Conservation (phyloP, 306 rosid genomes). For the Ceratonia siliqua region DNA sequence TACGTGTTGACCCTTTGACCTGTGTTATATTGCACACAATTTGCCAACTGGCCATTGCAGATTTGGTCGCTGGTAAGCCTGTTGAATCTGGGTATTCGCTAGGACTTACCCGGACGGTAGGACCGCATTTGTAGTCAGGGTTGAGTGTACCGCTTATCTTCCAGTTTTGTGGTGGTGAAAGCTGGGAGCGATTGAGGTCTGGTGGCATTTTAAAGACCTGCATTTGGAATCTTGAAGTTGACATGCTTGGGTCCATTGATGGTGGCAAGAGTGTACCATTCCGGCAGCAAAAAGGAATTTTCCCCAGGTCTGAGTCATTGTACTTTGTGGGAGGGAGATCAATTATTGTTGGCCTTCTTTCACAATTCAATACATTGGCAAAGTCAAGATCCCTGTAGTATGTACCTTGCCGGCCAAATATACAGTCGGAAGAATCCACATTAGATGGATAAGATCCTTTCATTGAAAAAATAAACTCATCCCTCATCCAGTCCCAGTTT, state of each 20-base stretch:
- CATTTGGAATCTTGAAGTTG: conserved; percentile 77
- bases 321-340: conserved; percentile 79
- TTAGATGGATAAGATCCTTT: conserved; percentile 80
- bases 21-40: conserved; percentile 81
- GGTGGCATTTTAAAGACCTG: conserved; percentile 91
- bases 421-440: conserved; percentile 72
- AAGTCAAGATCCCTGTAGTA: conserved; percentile 62
- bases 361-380: conserved; percentile 67
- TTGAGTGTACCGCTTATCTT: conserved; percentile 68
- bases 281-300: conserved; percentile 82
- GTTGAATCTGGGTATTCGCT: conserved; percentile 58
- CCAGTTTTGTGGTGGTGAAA: conserved; percentile 81
- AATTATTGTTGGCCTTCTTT: conserved; percentile 67
- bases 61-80: conserved; percentile 56
- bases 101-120: conserved; percentile 72
- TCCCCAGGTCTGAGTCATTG: conserved; percentile 69
- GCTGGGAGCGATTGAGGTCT: conserved; percentile 61
- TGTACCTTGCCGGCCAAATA: conserved; percentile 66
- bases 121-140: conserved; percentile 78
- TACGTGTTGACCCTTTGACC: conserved; percentile 44
- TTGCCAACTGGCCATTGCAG: conserved; percentile 91
- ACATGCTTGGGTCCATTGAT: conserved; percentile 67
- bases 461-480: conserved; percentile 71
- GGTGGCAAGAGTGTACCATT: conserved; percentile 87
- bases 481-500: conserved; percentile 76